Base-by-base conservation (phyloP, 2,329 filamentous ascomycete genomes). In the Pleoardoris graminearum region DNA sequence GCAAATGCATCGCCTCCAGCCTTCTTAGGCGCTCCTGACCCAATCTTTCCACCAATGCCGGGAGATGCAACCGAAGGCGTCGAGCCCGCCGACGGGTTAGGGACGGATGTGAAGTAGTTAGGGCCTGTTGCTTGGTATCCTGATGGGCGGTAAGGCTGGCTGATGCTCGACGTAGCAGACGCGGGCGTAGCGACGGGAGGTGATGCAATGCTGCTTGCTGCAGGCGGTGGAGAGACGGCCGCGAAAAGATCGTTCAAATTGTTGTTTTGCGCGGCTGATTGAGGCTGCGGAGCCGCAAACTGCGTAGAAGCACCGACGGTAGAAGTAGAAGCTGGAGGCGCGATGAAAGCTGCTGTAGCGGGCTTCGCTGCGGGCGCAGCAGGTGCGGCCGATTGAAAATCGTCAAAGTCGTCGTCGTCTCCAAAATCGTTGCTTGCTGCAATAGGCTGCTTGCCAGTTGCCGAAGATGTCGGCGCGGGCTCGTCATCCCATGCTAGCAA, bases 41-140 rank as follows among this genome's bases (percentile, higher is more conserved):
- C 68, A 69, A 78, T 72, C 54, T 76, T 60, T 17, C 61, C 66
- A 27, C 74, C 69, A 32, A 68, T 68, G 36, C 64, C 66, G 16
- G 67, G 72, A 55, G 73, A 74, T 55, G 68, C 70, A 55, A 75
- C 67, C 32, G 76, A 75, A 55, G 82, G 81, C 3, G 72, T 70
- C 46, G 72, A 69, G 12, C 67, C 58, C 5, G 62, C 57, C 30
- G 75, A 66, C 50, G 75, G 69, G 29, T 73, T 48, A 22, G 67
- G 74, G 19, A 97, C 87, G 0, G 91, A 94, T 48, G 91, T 91
- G 75, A 93, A 99, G 79, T 99, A 99, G 77, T 99, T 99, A 47
- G 94, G 94, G 19, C 88, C 86, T 1, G 86, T 75, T 1, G 89
- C 83, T 75, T 95, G 90, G 76, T 86, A 96, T 42, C 83, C 82